Evolutionary conservation across 306 rosid genomes (phyloP), one percentile per base, ranked within the genome.

Genomic region (Cicer pinnatifidum): DNA sequence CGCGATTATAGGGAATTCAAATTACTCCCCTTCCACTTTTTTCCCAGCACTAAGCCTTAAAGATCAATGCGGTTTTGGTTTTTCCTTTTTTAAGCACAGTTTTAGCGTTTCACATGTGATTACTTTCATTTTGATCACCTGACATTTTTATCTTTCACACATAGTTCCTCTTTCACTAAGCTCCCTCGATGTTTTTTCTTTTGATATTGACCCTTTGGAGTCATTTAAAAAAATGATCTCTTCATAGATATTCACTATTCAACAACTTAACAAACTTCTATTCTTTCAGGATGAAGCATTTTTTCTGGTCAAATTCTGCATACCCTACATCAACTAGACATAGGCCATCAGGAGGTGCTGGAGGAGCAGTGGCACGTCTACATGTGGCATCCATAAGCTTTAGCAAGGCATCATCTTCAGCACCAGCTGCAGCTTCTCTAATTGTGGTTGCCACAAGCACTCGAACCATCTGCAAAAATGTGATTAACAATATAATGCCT

Each of bases 381-480:
- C 97, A 88, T 0, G 95, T 87, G 52, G 99, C 99, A 60, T 88
- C 89, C 89, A 88, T 83, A 77, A 94, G 86, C 86, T 81, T 86
- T 58, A 91, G 58, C 82, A 94, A 86, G 54, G 88, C 94, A 57
- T 89, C 92, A 44, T 89, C 96, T 70, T 82, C 95, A 6, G 95
- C 97, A 64, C 92, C 97, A 10, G 92, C 97, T 57, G 96, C 96
- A 44, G 97, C 96, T 84, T 94, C 98, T 78, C 98, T 89, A 70
- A 94, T 84, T 58, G 97, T 48, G 58, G 98, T 93, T 19, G 98
- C 97, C 43, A 93, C 97, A 17, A 94, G 94, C 63, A 94, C 97
- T 70, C 96, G 84, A 82, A 91, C 90, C 98, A 94, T 94, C 97
- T 91, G 83, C 67, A 81, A 72, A 73, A 53, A 46, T 70, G 66